Base-by-base conservation (phyloP, 1,284 basidiomycete species). In the Apiotrichum siamense region DNA sequence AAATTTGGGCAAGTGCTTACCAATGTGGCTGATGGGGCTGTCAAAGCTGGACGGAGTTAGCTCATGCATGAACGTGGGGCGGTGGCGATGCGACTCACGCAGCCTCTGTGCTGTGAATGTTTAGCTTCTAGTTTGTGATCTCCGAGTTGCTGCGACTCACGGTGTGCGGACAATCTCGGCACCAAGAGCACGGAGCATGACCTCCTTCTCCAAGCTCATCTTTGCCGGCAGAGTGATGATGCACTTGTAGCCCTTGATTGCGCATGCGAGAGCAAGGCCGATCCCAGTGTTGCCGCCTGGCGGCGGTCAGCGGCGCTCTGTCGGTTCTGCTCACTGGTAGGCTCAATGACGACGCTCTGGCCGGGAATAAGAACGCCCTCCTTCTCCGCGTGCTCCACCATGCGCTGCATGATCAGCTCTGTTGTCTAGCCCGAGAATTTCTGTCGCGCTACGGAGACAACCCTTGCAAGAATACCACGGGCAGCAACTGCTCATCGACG, bases 191-290 rank as follows among this genome's bases (percentile, higher is more conserved):
- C 87, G 83, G 40, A 98, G 79, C 35, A 89, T 83, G 11, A 89
- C 88, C 76, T 94, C 91, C 75, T 98, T 98, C 76, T 98, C 93
- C 53, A 85, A 75, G 4, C 87, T 91, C 94, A 97, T 98, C 78
- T 97, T 98, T 68, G 92, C 85, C 43, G 93, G 94, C 69, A 96
- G 78, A 50, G 90, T 93, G 72, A 98, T 98, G 70, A 98, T 92
- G 64, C 75, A 68, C 63, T 65, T 61, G 59, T 73, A 72, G 17
- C 74, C 73, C 57, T 74, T 73, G 46, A 75, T 57, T 3, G 92
- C 91, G 62, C 89, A 90, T 0, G 88, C 85, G 76, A 97, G 81
- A 7, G 91, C 91, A 7, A 97, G 78, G 1, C 91, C 92, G 58
- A 97, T 93, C 6, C 91, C 90, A n/a, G 91, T 96, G 69, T 97